Evolutionary conservation across 805 yeast species (phyloP).

Genomic region (Saccharomyces mikatae): DNA sequence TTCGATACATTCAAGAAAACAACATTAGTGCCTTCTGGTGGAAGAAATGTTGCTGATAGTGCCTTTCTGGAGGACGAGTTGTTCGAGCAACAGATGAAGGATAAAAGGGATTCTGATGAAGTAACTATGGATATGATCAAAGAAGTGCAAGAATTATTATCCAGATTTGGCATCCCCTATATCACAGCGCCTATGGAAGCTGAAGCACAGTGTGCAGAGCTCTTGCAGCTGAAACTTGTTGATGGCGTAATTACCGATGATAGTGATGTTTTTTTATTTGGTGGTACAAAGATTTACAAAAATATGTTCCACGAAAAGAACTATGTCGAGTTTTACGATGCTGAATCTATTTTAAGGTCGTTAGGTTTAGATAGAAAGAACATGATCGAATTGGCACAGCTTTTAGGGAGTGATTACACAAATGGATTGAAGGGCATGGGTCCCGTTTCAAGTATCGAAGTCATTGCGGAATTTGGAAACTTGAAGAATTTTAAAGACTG

Average conservation of each 20-base stretch:
- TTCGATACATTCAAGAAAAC: conserved; percentile 50
- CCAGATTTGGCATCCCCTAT: conserved; percentile 88
- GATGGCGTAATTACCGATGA: conserved; percentile 97
- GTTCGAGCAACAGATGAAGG: conserved; percentile 55
- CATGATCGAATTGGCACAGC: conserved; percentile 71
- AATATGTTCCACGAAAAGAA: conserved; percentile 92
- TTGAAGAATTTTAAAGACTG: conserved; percentile 34
- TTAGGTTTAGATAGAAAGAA: conserved; percentile 57
- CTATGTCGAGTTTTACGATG: conserved; percentile 77
- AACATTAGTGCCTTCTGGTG: conserved; percentile 30
- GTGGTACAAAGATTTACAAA: conserved; percentile 75
- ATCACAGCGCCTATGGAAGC: conserved; percentile 98
- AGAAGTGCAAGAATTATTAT: conserved; percentile 83
- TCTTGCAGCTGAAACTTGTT: conserved; percentile 59
- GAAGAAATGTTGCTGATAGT: conserved; percentile 5
- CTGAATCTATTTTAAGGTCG: conserved; percentile 48
- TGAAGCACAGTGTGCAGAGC: conserved; percentile 93
- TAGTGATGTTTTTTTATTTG: conserved; percentile 91
- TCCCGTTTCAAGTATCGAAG: conserved; percentile 85
- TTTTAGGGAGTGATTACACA: conserved; percentile 92
- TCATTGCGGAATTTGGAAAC: conserved; percentile 71
- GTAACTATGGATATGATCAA: conserved; percentile 78
- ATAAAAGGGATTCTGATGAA: conserved; percentile 83
- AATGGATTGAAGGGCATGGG: conserved; percentile 91
- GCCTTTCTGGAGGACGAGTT: conserved; percentile 37